Evolutionary conservation across 2,329 filamentous ascomycete genomes (phyloP), one percentile per base, ranked within the genome.

Genomic region (Trichothecium roseum): DNA sequence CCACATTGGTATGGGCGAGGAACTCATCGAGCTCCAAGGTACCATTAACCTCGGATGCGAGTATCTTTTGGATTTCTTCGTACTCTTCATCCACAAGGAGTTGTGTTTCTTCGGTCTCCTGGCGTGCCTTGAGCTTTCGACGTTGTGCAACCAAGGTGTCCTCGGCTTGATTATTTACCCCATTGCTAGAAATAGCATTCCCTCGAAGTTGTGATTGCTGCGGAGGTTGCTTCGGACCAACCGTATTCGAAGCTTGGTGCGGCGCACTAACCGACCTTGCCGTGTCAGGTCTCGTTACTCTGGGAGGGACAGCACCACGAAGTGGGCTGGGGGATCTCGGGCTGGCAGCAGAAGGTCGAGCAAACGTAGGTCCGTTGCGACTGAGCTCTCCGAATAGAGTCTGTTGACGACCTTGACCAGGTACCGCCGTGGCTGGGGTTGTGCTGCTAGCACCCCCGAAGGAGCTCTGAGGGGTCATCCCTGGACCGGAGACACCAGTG

Each of bases 321-420:
- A 84, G 60, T 2, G 83, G 82, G 43, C 82, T 87, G 2, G 83
- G 81, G 8, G 82, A 85, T 26, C 81, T 74, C 32, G 81, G 79
- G 43, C 73, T 79, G 15, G 60, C 62, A 24, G 55, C 65, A 6
- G 20, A 6, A 17, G 72, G 63, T 24, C 70, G 72, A 8, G 73
- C 61, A 37, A 83, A 72, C 17, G 69, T 42, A 0, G 73, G 71
- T 14, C 63, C 64, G 28, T 62, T 66, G 28, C 62, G 62, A 38
- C 56, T 56, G 28, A 75, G 50, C 38, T 77, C 70, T 8, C 71
- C 74, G 52, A 78, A 79, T 5, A 77, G 53, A 3, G 60, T 49
- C n/a, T 54, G 52, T 13, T 59, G 47, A 40, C 55, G 56, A 32
- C 67, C 61, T 34, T 65, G 63, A 34, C 65, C 61, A 5, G 64